Conservation (phyloP, 2,329 filamentous ascomycete genomes). For the Cercospora berteroae region DNA sequence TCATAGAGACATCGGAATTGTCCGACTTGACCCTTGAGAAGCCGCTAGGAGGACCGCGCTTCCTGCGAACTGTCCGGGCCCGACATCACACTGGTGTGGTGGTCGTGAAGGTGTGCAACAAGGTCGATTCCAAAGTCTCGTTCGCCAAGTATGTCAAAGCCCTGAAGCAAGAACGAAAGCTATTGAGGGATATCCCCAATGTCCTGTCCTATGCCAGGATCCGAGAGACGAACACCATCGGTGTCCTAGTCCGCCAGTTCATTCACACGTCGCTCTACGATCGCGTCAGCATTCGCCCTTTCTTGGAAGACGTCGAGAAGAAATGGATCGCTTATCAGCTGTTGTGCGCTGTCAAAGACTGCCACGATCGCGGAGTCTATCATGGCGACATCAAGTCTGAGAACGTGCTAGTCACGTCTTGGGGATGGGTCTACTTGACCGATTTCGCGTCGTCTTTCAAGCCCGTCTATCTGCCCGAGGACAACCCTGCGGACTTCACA, state of each 20-base stretch:
- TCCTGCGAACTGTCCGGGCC: conserved; percentile 95
- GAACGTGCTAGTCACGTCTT: conserved; percentile 93
- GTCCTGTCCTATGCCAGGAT: conserved; percentile 86
- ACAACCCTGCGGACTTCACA: conserved; percentile 95
- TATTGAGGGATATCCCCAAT: conserved; percentile 81
- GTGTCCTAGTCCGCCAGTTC: conserved; percentile 90
- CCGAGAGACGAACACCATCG: conserved; percentile 86
- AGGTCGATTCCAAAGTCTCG: conserved; percentile 73
- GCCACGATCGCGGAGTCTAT: conserved; percentile 82
- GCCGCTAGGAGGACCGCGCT: conserved; percentile 84
- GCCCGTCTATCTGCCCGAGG: conserved; percentile 86
- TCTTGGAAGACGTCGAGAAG: conserved; percentile 96
- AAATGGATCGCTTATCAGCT: conserved; percentile 98
- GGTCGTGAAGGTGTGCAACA: conserved; percentile 91
- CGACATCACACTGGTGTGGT: conserved; percentile 87
- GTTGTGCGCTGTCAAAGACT: conserved; percentile 86
- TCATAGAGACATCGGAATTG: conserved; percentile 91
- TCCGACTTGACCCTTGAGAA: conserved; percentile 88
- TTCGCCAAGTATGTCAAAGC: conserved; percentile 74
- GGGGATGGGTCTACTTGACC: conserved; percentile 98
- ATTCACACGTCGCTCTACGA: conserved; percentile 97
- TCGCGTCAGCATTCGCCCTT: conserved; percentile 91
- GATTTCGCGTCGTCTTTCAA: conserved; percentile 97
- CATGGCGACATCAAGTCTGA: conserved; percentile 99
- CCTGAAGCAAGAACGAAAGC: conserved; percentile 79